Evolutionary conservation across 2,329 filamentous ascomycete genomes (phyloP), one percentile per base, ranked within the genome.

Genomic region (Passalora sequoiae): DNA sequence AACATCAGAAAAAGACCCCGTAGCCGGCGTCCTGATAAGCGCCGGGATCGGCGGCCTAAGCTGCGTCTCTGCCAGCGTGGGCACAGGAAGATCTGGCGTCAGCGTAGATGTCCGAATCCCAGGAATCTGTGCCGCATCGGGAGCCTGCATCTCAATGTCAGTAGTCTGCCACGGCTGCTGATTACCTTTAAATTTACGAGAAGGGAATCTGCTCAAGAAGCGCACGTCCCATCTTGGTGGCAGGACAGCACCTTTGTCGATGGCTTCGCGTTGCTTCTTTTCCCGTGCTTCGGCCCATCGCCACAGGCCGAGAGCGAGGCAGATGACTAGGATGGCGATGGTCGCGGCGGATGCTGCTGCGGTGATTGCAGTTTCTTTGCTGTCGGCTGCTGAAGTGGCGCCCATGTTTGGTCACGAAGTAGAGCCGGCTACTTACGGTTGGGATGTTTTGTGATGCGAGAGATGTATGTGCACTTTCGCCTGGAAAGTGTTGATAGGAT

Each of bases 391-490:
- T 5, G 15, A 33, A 7, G 30, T 33, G 30, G 30, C 30, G 15
- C 13, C 13, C 30, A 33, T 33, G 30, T 9, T 33, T 32, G 30
- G 30, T 10, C 16, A 4, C 16, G 30, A 33, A 33, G 30, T 33
- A 33, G 30, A 17, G 13, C 15, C 30, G 17, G 30, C 30, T 33
- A 33, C 30, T 33, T 33, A 33, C 30, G 10, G 13, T 33, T n/a
- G n/a, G n/a, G n/a, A n/a, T n/a, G n/a, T n/a, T n/a, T n/a, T n/a
- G n/a, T n/a, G n/a, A n/a, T n/a, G n/a, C n/a, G n/a, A n/a, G n/a
- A n/a, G n/a, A n/a, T n/a, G n/a, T n/a, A n/a, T n/a, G n/a, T n/a
- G n/a, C n/a, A n/a, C n/a, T n/a, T n/a, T n/a, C n/a, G n/a, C n/a
- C n/a, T n/a, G n/a, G n/a, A n/a, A n/a, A n/a, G n/a, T n/a, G n/a